phyloP scores from a whole-genome alignment of 1,139 yeast genomes.

The Candida sanyaensis region DNA sequence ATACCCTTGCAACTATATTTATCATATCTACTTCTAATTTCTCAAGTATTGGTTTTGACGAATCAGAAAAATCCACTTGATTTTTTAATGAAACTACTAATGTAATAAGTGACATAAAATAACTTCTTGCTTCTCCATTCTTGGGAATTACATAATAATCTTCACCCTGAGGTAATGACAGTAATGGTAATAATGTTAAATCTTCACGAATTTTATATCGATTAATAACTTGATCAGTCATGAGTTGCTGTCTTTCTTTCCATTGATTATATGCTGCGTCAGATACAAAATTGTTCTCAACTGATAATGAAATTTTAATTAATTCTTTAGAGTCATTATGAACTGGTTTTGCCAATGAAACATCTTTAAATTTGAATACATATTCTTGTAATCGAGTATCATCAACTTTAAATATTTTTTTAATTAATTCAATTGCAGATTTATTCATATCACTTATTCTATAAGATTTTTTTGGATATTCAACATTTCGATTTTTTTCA shows the following conservation, averaged over 20 bases:
- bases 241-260: constrained; percentile 48
- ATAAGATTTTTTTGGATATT: constrained; percentile 48
- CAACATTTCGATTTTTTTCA: constrained; percentile 17
- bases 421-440: constrained; percentile 36
- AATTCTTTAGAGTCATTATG: constrained; percentile 45
- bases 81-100: constrained; percentile 19
- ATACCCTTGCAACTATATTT: constrained; percentile 49
- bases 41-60: constrained; percentile 29
- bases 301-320: not conserved
- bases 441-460: constrained; percentile 51
- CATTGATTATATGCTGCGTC: constrained; percentile 48
- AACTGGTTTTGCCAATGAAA: constrained; percentile 44
- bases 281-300: constrained; percentile 31
- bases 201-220: constrained; percentile 43
- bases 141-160: constrained; percentile 46
- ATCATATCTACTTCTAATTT: constrained; percentile 46
- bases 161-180: constrained; percentile 32
- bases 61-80: constrained; percentile 8
- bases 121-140: constrained; percentile 4
- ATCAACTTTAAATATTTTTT: constrained; percentile 43
- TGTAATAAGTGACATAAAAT: constrained; percentile 7
- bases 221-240: constrained; percentile 36
- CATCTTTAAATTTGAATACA: constrained; percentile 40
- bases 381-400: constrained; percentile 50
- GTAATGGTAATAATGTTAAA: constrained; percentile 30